Base-by-base conservation (phyloP, 768 basidiomycete species). In the Lactarius vividus region DNA sequence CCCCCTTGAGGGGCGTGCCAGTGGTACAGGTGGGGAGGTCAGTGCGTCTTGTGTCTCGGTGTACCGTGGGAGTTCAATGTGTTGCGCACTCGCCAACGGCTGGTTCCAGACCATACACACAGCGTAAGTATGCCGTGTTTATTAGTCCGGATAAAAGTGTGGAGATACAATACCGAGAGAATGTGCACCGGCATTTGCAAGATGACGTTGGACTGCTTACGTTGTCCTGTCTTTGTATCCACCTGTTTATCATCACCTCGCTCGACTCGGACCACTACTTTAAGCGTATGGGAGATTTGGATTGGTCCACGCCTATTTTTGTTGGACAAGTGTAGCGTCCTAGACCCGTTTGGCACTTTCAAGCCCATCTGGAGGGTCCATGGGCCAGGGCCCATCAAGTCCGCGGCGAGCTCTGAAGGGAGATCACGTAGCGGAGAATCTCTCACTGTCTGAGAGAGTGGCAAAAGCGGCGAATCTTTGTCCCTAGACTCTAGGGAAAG, bases 101-200 rank as follows among this genome's bases (percentile, higher is more conserved):
- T 70, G 26, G 31, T n/a, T 8, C 9, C 52, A 40, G 37, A 39
- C 20, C 1, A 20, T 18, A 42, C 33, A n/a, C 16, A 8, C n/a
- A 28, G 33, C 37, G 26, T 66, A 29, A 66, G 46, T 23, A 37
- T 46, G 44, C 4, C 26, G 5, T 26, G 23, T 44, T 29, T 59
- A n/a, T 10, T 11, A 13, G 59, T 55, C 46, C 20, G 54, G 55
- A 28, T 31, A 37, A 28, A 29, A 44, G 7, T 61, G 10, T 20
- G 35, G 16, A 26, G 57, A 39, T 33, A 79, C 89, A 79, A 15
- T 68, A 93, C 92, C 28, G 95, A 95, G 60, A 97, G 84, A 54
- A 98, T 87, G 64, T 92, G 88, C 40, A 97, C 82, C 0, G 94
- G 94, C 0, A 87, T 86, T 74, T 92, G 89, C 66, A 96, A 84